Conservation (phyloP, 495 filamentous ascomycete species). For the Parmelia sp. region DNA sequence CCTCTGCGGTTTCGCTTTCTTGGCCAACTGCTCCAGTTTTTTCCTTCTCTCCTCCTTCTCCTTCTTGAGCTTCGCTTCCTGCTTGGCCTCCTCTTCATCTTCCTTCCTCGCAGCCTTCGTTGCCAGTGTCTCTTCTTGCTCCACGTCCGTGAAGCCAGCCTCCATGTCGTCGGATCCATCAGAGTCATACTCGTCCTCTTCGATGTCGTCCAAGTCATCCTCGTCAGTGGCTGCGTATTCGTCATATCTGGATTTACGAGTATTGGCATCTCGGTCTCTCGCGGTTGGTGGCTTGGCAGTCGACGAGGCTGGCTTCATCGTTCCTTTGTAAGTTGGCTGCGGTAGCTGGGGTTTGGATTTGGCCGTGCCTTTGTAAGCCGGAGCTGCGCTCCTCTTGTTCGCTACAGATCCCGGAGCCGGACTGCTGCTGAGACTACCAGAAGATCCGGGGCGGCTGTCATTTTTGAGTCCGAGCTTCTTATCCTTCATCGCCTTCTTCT, state of each 20-base stretch:
- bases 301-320: conserved; percentile 38
- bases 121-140: conserved; percentile 51
- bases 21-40: conserved; percentile 43
- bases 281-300: conserved; percentile 33
- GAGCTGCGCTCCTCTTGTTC: conserved; percentile 24
- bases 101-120: conserved; percentile 48
- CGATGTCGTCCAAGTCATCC: conserved; percentile 40
- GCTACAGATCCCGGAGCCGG: not conserved
- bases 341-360: conserved; percentile 33
- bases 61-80: conserved; percentile 49
- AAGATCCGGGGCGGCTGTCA: conserved; percentile 17
- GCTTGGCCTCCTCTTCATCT: conserved; percentile 50
- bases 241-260: conserved; percentile 34
- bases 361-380: conserved; percentile 48
- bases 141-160: conserved; percentile 53
- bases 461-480: conserved; percentile 24
- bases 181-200: conserved; percentile 50
- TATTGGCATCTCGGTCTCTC: conserved; percentile 8
- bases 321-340: conserved; percentile 52
- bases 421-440: conserved; percentile 19
- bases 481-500: conserved; percentile 22
- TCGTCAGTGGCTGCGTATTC: conserved; percentile 47
- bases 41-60: conserved; percentile 53
- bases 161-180: conserved; percentile 62
- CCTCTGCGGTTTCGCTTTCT: conserved; percentile 22